A percentile compares a stretch with the other conserved stretches of the same genome.
These are phyloP conservation scores for Paramecium sexaurelia DNA, from an alignment of 73 alveolate species.

Conservation along the genomic window DNA sequence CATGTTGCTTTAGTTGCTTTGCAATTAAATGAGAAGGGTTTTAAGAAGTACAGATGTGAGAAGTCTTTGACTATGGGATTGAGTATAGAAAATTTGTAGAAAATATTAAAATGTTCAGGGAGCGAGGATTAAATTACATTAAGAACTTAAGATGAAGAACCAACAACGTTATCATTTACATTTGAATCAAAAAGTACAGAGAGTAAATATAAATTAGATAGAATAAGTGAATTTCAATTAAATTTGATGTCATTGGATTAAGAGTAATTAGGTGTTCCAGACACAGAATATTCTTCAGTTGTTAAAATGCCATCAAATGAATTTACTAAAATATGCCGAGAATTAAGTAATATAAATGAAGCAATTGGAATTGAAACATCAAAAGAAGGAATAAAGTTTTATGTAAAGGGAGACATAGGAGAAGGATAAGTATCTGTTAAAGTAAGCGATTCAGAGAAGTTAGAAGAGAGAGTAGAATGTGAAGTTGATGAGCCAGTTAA, in stretches of 20 bases:
- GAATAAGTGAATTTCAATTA: conserved; percentile 94
- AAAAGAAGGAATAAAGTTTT: conserved; percentile 84
- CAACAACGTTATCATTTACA: conserved; percentile 83
- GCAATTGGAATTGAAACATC: conserved; percentile 91
- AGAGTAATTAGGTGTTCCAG: conserved; percentile 98
- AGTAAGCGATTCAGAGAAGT: conserved; percentile 82
- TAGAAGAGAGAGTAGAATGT: conserved; percentile 83
- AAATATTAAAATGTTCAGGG: conserved; percentile 95
- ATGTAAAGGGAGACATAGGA: conserved; percentile 95
- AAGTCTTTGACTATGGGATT: conserved; percentile 91
- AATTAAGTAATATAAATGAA: conserved; percentile 86
- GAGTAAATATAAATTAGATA: conserved; percentile 67
- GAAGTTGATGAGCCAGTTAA: conserved; percentile 87
- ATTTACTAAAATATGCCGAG: conserved; percentile 94
- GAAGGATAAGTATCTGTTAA: conserved; percentile 92
- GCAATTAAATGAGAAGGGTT: conserved; percentile 92
- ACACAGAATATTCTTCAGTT: conserved; percentile 93
- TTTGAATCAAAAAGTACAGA: conserved; percentile 81
- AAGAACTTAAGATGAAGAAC: conserved; percentile 94
- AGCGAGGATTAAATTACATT: conserved; percentile 94
- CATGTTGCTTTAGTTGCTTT: conserved; percentile 98
- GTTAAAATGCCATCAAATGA: conserved; percentile 89
- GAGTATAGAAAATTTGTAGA: conserved; percentile 88
- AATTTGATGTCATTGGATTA: conserved; percentile 93
- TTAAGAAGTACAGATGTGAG: conserved; percentile 96